Conservation (phyloP, 2,329 filamentous ascomycete genomes). For the Pezizomycotina sp. region DNA sequence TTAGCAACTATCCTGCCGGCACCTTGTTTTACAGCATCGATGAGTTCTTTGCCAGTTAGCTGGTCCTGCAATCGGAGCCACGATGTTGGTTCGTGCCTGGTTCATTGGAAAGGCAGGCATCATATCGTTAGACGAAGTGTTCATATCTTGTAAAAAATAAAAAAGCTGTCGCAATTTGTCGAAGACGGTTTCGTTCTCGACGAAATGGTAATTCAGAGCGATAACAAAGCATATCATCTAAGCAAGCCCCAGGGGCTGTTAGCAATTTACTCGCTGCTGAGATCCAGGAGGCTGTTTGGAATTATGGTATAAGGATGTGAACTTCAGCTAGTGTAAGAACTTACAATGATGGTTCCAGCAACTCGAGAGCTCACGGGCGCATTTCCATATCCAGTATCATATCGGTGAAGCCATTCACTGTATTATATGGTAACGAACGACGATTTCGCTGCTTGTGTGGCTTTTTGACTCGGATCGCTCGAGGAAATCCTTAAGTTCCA, state of each 20-base stretch:
- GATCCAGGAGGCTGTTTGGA: too few species aligned
- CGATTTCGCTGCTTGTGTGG: neutral
- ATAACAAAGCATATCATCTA: slow-evolving; percentile 52
- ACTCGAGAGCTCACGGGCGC: slow-evolving; percentile 40
- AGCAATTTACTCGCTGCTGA: too few species aligned
- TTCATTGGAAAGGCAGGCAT: neutral
- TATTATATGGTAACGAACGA: neutral
- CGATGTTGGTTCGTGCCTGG: slow-evolving; percentile 48
- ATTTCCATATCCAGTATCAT: slow-evolving; percentile 12
- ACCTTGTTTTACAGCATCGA: slow-evolving; percentile 55
- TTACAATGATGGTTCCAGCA: slow-evolving; percentile 49
- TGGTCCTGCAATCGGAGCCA: slow-evolving; percentile 67
- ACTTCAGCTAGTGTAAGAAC: neutral
- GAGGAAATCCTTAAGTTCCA: slow-evolving; percentile 58
- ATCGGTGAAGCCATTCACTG: slow-evolving; percentile 1
- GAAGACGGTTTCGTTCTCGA: slow-evolving; percentile 41
- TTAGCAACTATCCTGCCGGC: slow-evolving; percentile 55
- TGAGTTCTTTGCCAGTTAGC: slow-evolving; percentile 59
- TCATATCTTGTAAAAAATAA: slow-evolving; percentile 20
- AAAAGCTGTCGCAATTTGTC: slow-evolving; percentile 26
- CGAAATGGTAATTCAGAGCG: slow-evolving; percentile 63
- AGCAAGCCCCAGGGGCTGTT: too few species aligned
- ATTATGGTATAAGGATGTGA: slow-evolving; percentile 5
- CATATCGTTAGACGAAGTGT: neutral
- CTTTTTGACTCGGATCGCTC: slow-evolving; percentile 30